These are phyloP conservation scores for Trichosporon sp. DNA, from an alignment of 1,284 basidiomycete species.

Conservation along the genomic window DNA sequence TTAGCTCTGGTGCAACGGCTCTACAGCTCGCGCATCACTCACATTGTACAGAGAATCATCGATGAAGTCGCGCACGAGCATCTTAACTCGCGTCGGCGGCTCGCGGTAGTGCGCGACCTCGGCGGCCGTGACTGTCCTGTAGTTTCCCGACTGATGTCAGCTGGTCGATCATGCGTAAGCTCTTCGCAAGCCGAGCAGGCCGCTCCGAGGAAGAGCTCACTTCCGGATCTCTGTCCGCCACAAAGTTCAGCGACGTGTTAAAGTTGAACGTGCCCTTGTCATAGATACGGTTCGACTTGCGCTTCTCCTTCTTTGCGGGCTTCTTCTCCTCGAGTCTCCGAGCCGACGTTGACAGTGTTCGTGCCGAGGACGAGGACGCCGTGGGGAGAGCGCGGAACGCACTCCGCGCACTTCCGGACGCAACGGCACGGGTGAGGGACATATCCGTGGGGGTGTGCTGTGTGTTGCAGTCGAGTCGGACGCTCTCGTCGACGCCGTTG, in stretches of 20 bases:
- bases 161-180: not conserved
- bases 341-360: not conserved
- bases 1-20: not conserved
- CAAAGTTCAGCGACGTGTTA: constrained; percentile 52
- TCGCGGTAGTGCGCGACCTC: constrained; percentile 65
- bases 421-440: not conserved
- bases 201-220: constrained; percentile 34
- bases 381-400: not conserved
- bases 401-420: constrained; percentile 7
- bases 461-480: not conserved
- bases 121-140: constrained; percentile 72
- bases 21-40: constrained; percentile 24
- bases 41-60: constrained; percentile 93
- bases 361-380: not conserved
- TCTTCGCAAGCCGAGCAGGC: no score
- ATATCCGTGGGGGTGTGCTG: not conserved
- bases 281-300: constrained; percentile 17
- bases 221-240: constrained; percentile 49
- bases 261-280: constrained; percentile 41
- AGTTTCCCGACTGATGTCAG: constrained; percentile 44
- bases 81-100: constrained; percentile 81
- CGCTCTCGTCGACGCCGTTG: not conserved
- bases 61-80: constrained; percentile 95
- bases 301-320: constrained; percentile 11
- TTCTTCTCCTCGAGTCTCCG: not conserved